Evolutionary conservation across 495 filamentous ascomycete species (phyloP).

Genomic region (Penicillium fimorum): DNA sequence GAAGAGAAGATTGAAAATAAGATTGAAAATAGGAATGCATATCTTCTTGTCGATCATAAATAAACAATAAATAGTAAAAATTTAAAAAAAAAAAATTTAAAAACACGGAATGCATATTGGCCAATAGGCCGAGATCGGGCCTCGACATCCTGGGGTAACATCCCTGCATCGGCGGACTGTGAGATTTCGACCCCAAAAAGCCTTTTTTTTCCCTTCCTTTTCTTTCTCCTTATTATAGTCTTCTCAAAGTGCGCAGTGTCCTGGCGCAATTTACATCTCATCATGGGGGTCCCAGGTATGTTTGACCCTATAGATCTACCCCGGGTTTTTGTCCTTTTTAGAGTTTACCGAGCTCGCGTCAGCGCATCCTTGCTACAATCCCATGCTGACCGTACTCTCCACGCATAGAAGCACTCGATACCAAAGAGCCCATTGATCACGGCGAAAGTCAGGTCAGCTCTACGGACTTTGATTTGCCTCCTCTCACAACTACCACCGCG

Average conservation of each 20-base stretch:
- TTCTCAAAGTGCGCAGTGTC: neutral
- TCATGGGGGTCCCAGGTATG: conserved; percentile 23
- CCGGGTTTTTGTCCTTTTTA: neutral
- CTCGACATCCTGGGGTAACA: conserved; percentile 1
- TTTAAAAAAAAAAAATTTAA: neutral
- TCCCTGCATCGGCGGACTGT: neutral
- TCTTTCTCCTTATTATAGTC: neutral
- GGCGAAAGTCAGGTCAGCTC: conserved; percentile 31
- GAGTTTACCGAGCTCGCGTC: neutral
- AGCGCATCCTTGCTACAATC: neutral
- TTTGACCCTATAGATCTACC: neutral
- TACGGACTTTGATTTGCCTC: conserved; percentile 28
- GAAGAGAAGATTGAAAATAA: neutral
- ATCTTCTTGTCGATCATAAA: neutral
- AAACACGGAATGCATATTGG: neutral
- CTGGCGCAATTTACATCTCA: conserved; percentile 8
- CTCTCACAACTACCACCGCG: conserved; percentile 59
- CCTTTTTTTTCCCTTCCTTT: neutral
- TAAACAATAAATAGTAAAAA: neutral
- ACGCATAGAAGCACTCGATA: conserved; percentile 12
- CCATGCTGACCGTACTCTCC: conserved; percentile 14
- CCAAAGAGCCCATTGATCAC: conserved; percentile 23
- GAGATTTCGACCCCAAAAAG: neutral
- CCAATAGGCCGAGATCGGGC: conserved; percentile 28
- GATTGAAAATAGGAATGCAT: neutral